These are phyloP conservation scores for Phlyctochytrium arcticum DNA, from an alignment of 192 early-diverging fungal species.

Conservation along the genomic window DNA sequence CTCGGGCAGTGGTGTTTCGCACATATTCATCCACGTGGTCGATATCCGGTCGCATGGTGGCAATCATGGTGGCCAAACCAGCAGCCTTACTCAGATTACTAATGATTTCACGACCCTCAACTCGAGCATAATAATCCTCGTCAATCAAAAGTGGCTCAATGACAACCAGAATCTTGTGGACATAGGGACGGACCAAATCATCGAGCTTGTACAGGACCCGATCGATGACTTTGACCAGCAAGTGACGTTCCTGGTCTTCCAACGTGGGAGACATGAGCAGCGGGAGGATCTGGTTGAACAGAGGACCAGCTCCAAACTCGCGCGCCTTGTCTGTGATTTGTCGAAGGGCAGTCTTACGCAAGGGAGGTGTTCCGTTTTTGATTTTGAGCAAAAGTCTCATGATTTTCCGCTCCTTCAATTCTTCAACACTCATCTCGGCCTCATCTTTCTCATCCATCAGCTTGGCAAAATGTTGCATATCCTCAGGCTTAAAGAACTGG, in stretches of 20 bases:
- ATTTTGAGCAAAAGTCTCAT: constrained; percentile 94
- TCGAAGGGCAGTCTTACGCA: constrained; percentile 88
- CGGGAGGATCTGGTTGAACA: constrained; percentile 96
- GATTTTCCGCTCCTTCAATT: constrained; percentile 92
- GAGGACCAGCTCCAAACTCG: constrained; percentile 87
- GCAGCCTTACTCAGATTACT: constrained; percentile 96
- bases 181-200: constrained; percentile 91
- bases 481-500: constrained; percentile 93
- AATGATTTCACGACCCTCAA: constrained; percentile 97
- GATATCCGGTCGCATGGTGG: constrained; percentile 98
- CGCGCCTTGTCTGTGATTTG: constrained; percentile 95
- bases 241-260: constrained; percentile 97
- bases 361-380: constrained; percentile 95
- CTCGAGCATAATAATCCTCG: constrained; percentile 94
- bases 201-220: constrained; percentile 94
- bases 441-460: constrained; percentile 80
- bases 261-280: constrained; percentile 94
- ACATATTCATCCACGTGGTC: constrained; percentile 98
- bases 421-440: constrained; percentile 72
- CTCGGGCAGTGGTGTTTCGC: constrained; percentile 94
- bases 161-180: constrained; percentile 98
- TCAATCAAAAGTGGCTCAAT: constrained; percentile 97
- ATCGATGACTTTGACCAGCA: constrained; percentile 97
- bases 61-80: constrained; percentile 95
- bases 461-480: constrained; percentile 96